Conservation (phyloP, 148 eudicot genomes). For the Vaccinium darrowii region DNA sequence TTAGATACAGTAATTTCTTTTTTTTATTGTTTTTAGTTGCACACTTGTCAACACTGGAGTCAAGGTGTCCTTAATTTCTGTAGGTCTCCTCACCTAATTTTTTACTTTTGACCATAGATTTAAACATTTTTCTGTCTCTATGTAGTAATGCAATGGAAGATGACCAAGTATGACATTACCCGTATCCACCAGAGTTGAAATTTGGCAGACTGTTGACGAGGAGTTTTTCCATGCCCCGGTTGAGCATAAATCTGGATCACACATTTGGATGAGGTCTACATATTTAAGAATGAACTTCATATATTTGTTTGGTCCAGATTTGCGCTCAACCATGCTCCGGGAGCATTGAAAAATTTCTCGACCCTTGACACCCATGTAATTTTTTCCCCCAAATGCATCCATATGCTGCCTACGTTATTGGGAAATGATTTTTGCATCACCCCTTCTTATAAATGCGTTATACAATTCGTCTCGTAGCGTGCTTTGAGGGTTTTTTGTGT, state of each 20-base stretch:
- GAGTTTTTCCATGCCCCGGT: too few relatives aligned
- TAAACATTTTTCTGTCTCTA: too few relatives aligned
- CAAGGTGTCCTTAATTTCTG: neutral
- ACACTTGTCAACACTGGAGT: neutral
- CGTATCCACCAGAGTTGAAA: neutral
- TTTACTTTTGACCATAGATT: neutral
- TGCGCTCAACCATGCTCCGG: too few relatives aligned
- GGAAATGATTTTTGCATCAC: neutral
- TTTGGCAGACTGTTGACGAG: neutral
- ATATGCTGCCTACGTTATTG: neutral
- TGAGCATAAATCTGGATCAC: too few relatives aligned
- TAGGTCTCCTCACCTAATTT: neutral
- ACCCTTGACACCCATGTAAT: neutral
- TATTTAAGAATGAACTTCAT: too few relatives aligned
- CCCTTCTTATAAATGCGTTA: neutral
- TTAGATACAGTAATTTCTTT: neutral
- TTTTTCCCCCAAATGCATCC: neutral
- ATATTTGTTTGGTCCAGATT: too few relatives aligned
- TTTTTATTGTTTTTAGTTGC: neutral
- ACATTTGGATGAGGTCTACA: too few relatives aligned
- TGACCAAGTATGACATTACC: neutral
- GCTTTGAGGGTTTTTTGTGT: neutral
- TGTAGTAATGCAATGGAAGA: neutral
- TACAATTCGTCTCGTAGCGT: neutral
- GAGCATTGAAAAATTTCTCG: too few relatives aligned